Evolutionary conservation across 2,329 filamentous ascomycete species (phyloP), one percentile per base, ranked within the genome.

Genomic region (Colletotrichum spaethianum): DNA sequence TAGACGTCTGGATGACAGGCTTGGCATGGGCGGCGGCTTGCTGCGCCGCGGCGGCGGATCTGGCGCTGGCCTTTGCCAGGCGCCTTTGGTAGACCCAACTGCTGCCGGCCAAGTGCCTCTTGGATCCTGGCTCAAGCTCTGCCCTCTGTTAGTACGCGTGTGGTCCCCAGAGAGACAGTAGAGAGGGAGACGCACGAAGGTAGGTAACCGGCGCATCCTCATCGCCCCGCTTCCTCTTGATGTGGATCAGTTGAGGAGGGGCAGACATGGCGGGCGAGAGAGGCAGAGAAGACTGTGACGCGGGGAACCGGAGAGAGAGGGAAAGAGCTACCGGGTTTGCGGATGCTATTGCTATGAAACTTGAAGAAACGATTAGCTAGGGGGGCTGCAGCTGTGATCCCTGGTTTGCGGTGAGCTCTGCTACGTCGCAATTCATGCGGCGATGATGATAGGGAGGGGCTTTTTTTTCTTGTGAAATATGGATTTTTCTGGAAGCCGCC

Each of bases 141-240:
- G 67, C 57, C 23, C 36, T 44, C 26, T 60, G 36, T 73, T 18
- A 73, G 67, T 44, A 48, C 14, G 3, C 4, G 31, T 9, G n/a
- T 14, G 53, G 20, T 23, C 11, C 31, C 20, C n/a, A 2, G 7
- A 56, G 12, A 18, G 12, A 68, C 61, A 16, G 23, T 60, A 56
- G 55, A 44, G 38, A 68, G 59, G 57, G 61, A 28, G 23, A 38
- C 86, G 73, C 77, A 90, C 88, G 85, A 57, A 91, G 84, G 75
- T 88, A 89, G 64, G 88, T 85, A 62, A 90, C 86, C 4, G 88
- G 87, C 16, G 83, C 81, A 42, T 86, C 84, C 70, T 88, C 85
- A 20, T 86, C 87, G 62, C 85, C 86, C 50, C 87, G 86, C 81
- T 91, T 91, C 77, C 89, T 88, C 84, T 91, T 91, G 75, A 91